Percentiles rank a stretch among this genome's conserved stretches.
Evolutionary conservation across 352 stramenopile species (phyloP).

Genomic region (Lagenidium sp.): DNA sequence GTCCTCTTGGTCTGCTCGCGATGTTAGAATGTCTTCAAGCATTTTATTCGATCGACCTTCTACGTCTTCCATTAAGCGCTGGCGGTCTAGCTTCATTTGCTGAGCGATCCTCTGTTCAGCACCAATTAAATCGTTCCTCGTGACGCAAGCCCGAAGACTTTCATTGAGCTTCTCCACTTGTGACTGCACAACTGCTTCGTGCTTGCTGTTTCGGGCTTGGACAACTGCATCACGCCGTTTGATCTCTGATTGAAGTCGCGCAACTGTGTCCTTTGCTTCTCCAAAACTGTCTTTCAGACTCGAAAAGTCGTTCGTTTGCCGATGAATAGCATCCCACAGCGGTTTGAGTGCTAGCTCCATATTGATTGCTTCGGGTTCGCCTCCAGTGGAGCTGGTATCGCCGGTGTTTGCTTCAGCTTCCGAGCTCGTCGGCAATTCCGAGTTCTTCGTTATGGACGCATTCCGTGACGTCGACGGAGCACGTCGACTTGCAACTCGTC

Average conservation of each 20-base stretch:
- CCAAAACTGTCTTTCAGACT: constrained; percentile 46
- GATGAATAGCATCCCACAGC: constrained; percentile 69
- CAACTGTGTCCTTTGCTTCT: constrained; percentile 66
- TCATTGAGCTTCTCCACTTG: constrained; percentile 81
- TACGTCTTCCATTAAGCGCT: constrained; percentile 47
- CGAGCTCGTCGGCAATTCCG: neutral
- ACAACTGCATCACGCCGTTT: constrained; percentile 72
- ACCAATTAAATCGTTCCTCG: constrained; percentile 66
- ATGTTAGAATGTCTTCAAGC: constrained; percentile 47
- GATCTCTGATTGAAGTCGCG: constrained; percentile 68
- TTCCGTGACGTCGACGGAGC: too few species aligned
- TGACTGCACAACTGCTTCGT: constrained; percentile 55
- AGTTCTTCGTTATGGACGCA: neutral
- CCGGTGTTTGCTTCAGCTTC: constrained; percentile 2
- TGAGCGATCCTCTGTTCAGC: constrained; percentile 63
- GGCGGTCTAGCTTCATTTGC: constrained; percentile 60
- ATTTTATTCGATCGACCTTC: constrained; percentile 57
- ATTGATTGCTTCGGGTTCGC: constrained; percentile 10
- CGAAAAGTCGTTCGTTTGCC: constrained; percentile 68
- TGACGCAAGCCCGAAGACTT: constrained; percentile 57
- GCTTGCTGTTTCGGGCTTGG: constrained; percentile 69
- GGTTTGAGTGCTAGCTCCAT: constrained; percentile 42
- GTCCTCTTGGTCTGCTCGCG: constrained; percentile 64
- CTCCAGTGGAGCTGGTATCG: constrained; percentile 19
- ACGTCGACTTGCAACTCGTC: too few species aligned